Base-by-base conservation (phyloP, 495 filamentous ascomycete species). In the Echria macrotheca region DNA sequence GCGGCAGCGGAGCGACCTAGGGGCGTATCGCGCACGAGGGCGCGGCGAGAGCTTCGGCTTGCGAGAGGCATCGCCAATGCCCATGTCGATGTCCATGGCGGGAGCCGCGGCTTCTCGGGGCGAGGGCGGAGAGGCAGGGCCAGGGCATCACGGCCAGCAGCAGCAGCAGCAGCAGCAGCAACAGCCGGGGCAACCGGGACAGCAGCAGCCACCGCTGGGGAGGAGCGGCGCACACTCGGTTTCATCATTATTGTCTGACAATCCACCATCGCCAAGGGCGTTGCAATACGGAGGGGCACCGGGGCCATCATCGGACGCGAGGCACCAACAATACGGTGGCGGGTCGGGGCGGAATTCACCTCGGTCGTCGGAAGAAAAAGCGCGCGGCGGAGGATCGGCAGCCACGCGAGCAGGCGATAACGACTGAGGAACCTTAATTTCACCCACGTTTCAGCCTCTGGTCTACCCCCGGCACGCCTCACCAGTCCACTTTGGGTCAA, bases 1-100 rank as follows among this genome's bases (percentile, higher is more conserved):
- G 21, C 77, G 85, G 54, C 78, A 85, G 49, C 76, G 83, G 57
- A 87, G 84, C 58, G 85, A 87, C 54, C 67, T 80, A 39, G 80
- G 77, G 31, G 66, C 71, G 25, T 74, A 75, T 53, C 65, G 71
- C 22, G 56, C 66, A 38, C 69, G 67, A 39, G 68, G 53, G 7
- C 63, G 59, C 49, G 67, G 50, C 22, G 72, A 68, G 24, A 54
- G 54, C 39, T 67, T 57, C 49, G 68, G 62, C 19, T 50, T 63
- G 21, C 58, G 69, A 18, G 70, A 73, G 25, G 59, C 64, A 49
- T 76, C 75, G 31, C 68, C 70, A 15, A 65, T 69, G 56, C 55
- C 68, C 49, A 36, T 60, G 33, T 43, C 56, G 55, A 32, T 37
- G 54, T 32, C 57, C 56, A 33, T 35, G 23, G 29, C 26, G 19